These are phyloP conservation scores for Quercus variabilis DNA, from an alignment of 306 rosid genomes.

Conservation along the genomic window DNA sequence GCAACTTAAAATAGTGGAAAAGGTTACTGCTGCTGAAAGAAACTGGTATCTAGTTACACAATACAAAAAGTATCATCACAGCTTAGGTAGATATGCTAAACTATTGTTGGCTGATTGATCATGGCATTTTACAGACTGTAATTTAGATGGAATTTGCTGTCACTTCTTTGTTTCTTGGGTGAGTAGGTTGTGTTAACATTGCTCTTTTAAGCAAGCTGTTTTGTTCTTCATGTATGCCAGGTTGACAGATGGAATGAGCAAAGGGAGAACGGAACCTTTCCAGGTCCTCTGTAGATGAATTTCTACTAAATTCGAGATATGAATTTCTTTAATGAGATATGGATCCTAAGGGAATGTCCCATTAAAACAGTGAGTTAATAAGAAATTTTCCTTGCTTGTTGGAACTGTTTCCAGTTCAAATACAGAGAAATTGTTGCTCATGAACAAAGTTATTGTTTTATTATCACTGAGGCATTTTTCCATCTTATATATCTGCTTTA, in stretches of 20 bases:
- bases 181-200: background rate
- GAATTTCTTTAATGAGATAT: slow-evolving; percentile 34
- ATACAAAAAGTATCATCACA: background rate
- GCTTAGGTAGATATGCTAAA: too few relatives aligned
- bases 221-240: slow-evolving; percentile 38
- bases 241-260: slow-evolving; percentile 96
- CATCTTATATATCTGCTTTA: background rate
- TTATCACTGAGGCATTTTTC: background rate
- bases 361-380: slow-evolving; percentile 53
- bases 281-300: slow-evolving; percentile 81
- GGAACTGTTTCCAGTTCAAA: slow-evolving; percentile 26
- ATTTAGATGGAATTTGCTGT: background rate
- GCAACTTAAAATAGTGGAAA: background rate
- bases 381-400: slow-evolving; percentile 59
- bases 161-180: background rate
- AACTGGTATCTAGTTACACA: background rate
- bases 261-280: slow-evolving; percentile 94
- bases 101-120: background rate
- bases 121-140: background rate
- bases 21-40: background rate
- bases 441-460: slow-evolving; percentile 16
- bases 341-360: slow-evolving; percentile 38
- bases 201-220: slow-evolving; percentile 5
- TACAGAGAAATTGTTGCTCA: slow-evolving; percentile 27
- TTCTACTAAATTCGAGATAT: slow-evolving; percentile 20